Base-by-base conservation (phyloP, 148 eudicot genomes). In the Agrostemma githago region DNA sequence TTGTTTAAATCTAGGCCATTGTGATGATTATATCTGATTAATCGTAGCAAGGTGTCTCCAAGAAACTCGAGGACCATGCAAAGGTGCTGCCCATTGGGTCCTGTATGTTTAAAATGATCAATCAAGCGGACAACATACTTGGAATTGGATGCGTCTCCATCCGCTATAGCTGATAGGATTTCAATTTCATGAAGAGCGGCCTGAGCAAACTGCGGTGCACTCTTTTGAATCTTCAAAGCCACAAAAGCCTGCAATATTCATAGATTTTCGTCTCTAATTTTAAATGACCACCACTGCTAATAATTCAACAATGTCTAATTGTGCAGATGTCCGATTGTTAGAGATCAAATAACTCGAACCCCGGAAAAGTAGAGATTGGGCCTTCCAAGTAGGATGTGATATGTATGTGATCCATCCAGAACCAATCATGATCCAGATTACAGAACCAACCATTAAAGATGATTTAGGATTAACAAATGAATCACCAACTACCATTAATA, bases 51-150 rank as follows among this genome's bases (percentile, higher is more conserved):
- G 81, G 92, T 95, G 81, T 95, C 98, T 44, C 98, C 98, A 37
- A 95, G 96, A 85, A 92, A 92, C 80, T 95, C 98, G 54, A 95
- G 96, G 74, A 95, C 96, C 98, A 89, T 92, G 87, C 97, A 92
- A 56, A 83, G 77, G 76, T 92, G 97, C 74, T 92, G 96, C 76
- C 97, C 98, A 78, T 92, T 95, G 73, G 97, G 98, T 80, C 97
- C 98, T 34, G 87, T 17, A 56, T 92, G 97, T 82, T 92, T 95
- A 79, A 95, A 95, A 75, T 92, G 97, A 79, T 95, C 97, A 51
- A 95, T 82, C 70, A 95, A 82, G 69, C 82, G 83, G 76, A 89
- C 88, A 62, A 90, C 86, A 59, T 54, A 88, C 71, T 85, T 88
- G 62, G 77, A 81, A 74, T 88, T 87, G n/a, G 88, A 70, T 14